Evolutionary conservation across 2,329 filamentous ascomycete species (phyloP).

Genomic region (Eutypa lata): DNA sequence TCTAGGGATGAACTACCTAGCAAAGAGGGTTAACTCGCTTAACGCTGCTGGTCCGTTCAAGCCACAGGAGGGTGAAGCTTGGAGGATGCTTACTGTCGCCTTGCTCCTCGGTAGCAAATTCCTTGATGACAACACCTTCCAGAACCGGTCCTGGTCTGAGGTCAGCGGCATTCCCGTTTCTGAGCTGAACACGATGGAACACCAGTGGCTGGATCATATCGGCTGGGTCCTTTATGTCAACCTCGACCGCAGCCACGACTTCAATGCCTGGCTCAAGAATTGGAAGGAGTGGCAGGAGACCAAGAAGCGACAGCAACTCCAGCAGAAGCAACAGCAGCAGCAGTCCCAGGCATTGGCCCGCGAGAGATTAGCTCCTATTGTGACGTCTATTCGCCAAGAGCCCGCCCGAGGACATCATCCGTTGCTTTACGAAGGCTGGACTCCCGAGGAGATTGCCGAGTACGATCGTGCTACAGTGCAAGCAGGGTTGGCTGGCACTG

Average conservation of each 20-base stretch:
- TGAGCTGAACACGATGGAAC: conserved; percentile 82
- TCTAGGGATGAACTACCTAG: conserved; percentile 84
- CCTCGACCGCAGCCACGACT: conserved; percentile 71
- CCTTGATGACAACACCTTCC: conserved; percentile 94
- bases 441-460: conserved; percentile 54
- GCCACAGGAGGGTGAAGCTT: conserved; percentile 68
- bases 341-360: conserved; percentile 42
- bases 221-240: conserved; percentile 85
- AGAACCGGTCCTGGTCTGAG: conserved; percentile 95
- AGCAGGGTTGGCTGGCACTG: conserved; percentile 25
- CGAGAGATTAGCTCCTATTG: conserved; percentile 47
- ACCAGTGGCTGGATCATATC: conserved; percentile 82
- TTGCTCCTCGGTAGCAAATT: conserved; percentile 92
- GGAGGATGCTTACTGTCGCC: conserved; percentile 82
- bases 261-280: conserved; percentile 59
- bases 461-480: conserved; percentile 49
- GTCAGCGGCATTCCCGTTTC: conserved; percentile 84
- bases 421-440: conserved; percentile 41
- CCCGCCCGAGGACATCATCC: conserved; percentile 28
- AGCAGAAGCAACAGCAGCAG: conserved; percentile 33
- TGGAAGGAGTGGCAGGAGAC: conserved; percentile 56
- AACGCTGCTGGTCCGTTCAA: conserved; percentile 54
- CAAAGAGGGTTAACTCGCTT: conserved; percentile 76
- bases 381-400: conserved; percentile 47
- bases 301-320: conserved; percentile 43